A percentile compares a stretch with the other conserved stretches of the same genome.
Conservation (phyloP, 2,329 filamentous ascomycete species). For the Trichoderma sp. region DNA sequence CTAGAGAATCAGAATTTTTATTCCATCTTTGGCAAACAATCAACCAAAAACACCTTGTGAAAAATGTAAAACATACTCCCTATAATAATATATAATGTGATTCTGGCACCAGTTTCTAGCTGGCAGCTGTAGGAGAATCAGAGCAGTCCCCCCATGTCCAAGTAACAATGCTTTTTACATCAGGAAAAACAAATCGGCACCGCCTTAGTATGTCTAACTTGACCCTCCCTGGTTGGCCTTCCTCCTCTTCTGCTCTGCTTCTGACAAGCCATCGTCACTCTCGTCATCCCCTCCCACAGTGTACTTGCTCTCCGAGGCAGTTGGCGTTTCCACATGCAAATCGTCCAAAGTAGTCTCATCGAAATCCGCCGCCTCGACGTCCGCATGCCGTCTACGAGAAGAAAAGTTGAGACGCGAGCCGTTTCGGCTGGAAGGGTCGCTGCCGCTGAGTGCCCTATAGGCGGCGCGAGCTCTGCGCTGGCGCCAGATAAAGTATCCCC, state of each 20-base stretch:
- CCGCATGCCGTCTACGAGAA: slow-evolving; percentile 46
- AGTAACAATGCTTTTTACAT: background rate
- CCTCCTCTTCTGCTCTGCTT: slow-evolving; percentile 33
- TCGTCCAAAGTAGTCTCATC: slow-evolving; percentile 66
- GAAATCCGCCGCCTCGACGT: slow-evolving; percentile 64
- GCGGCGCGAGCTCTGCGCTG: slow-evolving; percentile 55
- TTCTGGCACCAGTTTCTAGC: background rate
- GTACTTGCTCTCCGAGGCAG: slow-evolving; percentile 48
- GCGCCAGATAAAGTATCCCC: slow-evolving; percentile 71
- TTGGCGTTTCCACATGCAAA: slow-evolving; percentile 52
- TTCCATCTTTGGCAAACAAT: background rate
- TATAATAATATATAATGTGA: background rate
- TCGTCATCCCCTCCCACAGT: slow-evolving; percentile 56
- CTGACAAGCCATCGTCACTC: slow-evolving; percentile 48
- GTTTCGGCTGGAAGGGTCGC: slow-evolving; percentile 35
- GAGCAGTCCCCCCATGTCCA: background rate
- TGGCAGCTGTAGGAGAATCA: background rate
- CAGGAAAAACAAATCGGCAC: background rate
- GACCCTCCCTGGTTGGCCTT: background rate
- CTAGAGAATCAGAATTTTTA: slow-evolving; percentile 10
- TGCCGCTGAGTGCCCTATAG: slow-evolving; percentile 51
- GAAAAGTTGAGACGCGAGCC: slow-evolving; percentile 46
- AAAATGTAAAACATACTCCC: background rate
- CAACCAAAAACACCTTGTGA: background rate
- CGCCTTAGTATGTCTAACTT: background rate